Evolutionary conservation across 129 eudicot species (phyloP).

Genomic region (Escallonia herrerae): DNA sequence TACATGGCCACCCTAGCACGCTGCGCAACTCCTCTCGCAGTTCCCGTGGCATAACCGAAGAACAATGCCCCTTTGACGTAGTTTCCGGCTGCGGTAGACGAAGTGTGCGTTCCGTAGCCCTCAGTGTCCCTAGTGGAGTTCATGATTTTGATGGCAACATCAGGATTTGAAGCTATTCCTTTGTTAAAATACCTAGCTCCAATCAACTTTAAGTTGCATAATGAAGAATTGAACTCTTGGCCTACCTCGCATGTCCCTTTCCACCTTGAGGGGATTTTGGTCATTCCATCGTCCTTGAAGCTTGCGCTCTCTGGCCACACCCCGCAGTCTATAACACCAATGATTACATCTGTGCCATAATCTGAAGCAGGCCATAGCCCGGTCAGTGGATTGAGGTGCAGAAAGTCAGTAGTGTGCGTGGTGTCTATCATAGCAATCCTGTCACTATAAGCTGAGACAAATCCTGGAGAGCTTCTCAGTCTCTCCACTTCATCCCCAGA

Average conservation of each 20-base stretch:
- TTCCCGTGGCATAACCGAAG: constrained; percentile 28
- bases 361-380: constrained; percentile 25
- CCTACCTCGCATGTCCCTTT: constrained; percentile 21
- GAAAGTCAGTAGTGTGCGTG: constrained; percentile 10
- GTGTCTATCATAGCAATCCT: constrained; percentile 6
- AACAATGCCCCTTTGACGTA: constrained; percentile 18
- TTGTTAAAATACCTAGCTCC: constrained; percentile 35
- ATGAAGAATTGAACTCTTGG: constrained; percentile 17
- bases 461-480: constrained; percentile 8
- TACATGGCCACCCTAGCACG: constrained; percentile 27
- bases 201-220: constrained; percentile 31
- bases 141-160: not conserved
- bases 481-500: constrained; percentile 9
- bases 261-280: constrained; percentile 12
- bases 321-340: constrained; percentile 10
- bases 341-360: constrained; percentile 16
- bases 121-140: constrained; percentile 27
- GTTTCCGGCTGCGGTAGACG: constrained; percentile 31
- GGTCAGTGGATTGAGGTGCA: constrained; percentile 2
- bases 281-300: constrained; percentile 16
- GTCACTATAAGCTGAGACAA: constrained; percentile 14
- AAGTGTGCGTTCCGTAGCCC: constrained; percentile 33
- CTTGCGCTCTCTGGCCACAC: constrained; percentile 12
- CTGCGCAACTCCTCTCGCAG: constrained; percentile 32
- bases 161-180: constrained; percentile 20